Evolutionary conservation across 441 rosid genomes (phyloP), one percentile per base, ranked within the genome.

Genomic region (Populus hybrid): DNA sequence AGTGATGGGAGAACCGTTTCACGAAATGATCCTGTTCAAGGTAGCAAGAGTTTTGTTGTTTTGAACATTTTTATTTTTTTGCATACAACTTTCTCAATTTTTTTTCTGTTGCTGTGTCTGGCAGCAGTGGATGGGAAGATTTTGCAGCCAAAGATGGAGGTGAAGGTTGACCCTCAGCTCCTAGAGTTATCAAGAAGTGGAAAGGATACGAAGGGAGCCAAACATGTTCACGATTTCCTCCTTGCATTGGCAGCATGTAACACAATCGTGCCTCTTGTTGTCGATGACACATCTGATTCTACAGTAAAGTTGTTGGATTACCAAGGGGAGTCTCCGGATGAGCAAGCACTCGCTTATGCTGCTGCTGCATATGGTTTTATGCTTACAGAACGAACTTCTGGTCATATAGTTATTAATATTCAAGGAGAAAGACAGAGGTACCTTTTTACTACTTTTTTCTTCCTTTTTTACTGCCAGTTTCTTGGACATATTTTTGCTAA

Each of bases 271-370:
- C 99, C 99, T 68, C 87, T 95, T 67, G 69, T 86, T 61, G 77
- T 83, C 76, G 81, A 88, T 83, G 81, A 88, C 78, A 89, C 94
- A 68, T 77, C 95, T 74, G 94, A 93, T 83, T 92, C 92, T 18
- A 68, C 64, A 28, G 87, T 89, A 72, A 93, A 91, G 88, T 82
- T 90, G 84, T 85, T 94, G 68, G 99, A 96, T 85, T 96, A 96
- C 84, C 99, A 96, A 86, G 99, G 99, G 71, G 99, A 96, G 87
- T 96, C 99, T 77, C 99, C 99, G 29, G 99, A 96, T 86, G 99
- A 96, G 78, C 99, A 96, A 86, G 99, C 99, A 69, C 81, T 96
- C 77, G 96, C 85, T 78, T 93, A 91, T 90, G 98, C 99, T 76
- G 99, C 99, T 78, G 98, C 99, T 63, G 90, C 99, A 8, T 94